A percentile compares a stretch with the other conserved stretches of the same genome.
Conservation (phyloP, 106 monocot genomes). For the Platanthera zijinensis region DNA sequence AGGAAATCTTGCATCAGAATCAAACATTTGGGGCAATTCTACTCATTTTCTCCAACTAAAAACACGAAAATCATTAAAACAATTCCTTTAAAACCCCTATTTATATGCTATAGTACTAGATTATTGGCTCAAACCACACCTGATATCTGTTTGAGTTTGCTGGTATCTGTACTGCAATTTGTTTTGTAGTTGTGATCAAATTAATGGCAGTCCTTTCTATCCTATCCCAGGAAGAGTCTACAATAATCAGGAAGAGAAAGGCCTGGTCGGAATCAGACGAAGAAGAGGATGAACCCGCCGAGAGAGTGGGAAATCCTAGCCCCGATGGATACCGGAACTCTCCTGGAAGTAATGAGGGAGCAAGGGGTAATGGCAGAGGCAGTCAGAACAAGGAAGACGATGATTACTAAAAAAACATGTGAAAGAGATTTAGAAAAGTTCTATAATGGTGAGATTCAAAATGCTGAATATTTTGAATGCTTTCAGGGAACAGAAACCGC, state of each 20-base stretch:
- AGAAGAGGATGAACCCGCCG: conserved; percentile 32
- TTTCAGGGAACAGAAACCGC: not conserved
- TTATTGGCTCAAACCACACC: not conserved
- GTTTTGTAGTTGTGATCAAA: not conserved
- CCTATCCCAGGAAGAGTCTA: conserved; percentile 19
- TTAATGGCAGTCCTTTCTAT: not conserved
- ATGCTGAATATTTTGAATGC: not conserved
- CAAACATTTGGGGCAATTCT: too few relatives aligned
- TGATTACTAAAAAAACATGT: not conserved
- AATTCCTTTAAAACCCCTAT: not conserved
- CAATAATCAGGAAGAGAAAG: conserved; percentile 33
- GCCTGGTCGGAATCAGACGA: conserved; percentile 78
- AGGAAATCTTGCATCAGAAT: too few relatives aligned
- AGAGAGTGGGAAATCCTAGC: conserved; percentile 15
- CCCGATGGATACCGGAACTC: conserved; percentile 18
- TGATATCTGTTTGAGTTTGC: not conserved
- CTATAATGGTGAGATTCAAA: not conserved
- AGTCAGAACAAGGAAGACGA: conserved; percentile 24
- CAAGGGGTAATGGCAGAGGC: conserved; percentile 5
- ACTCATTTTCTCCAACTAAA: too few relatives aligned
- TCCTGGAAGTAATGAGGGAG: conserved; percentile 23
- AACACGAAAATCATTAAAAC: too few relatives aligned
- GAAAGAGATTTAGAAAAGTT: not conserved
- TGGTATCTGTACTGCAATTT: not conserved
- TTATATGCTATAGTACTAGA: not conserved